A percentile compares a stretch with the other conserved stretches of the same genome.
Conservation (phyloP, 2,329 filamentous ascomycete genomes). For the Trichoderma lentiforme region DNA sequence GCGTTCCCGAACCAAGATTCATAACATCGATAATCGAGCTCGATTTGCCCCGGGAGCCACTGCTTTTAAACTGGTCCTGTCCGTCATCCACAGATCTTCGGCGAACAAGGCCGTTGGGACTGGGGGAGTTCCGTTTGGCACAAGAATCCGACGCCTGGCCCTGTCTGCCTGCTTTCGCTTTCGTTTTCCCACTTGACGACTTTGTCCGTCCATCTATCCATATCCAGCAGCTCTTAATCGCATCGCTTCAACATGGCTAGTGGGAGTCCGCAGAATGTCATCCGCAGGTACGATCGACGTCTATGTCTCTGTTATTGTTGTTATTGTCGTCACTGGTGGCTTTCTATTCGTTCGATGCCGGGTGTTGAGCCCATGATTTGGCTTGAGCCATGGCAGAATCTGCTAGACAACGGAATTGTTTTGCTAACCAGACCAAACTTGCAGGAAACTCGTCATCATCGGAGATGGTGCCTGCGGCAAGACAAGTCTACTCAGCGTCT, state of each 20-base stretch:
- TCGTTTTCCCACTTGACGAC: neutral
- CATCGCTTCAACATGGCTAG: conserved; percentile 40
- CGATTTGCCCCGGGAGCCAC: neutral
- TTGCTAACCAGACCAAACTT: conserved; percentile 21
- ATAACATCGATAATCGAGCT: conserved; percentile 9
- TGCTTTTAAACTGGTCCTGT: conserved; percentile 13
- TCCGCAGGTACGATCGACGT: conserved; percentile 56
- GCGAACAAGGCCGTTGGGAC: conserved; percentile 15
- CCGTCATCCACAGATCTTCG: conserved; percentile 14
- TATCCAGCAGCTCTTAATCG: conserved; percentile 9
- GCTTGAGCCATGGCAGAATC: neutral
- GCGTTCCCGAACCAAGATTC: conserved; percentile 14
- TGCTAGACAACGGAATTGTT: neutral
- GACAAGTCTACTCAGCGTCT: conserved; percentile 94
- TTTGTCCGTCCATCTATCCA: neutral
- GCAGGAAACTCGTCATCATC: conserved; percentile 93
- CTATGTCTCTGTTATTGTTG: neutral
- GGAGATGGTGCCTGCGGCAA: conserved; percentile 97
- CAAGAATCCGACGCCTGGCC: conserved; percentile 5
- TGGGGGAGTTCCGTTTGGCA: conserved; percentile 11
- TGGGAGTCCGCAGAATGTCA: conserved; percentile 53
- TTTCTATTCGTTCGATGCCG: neutral
- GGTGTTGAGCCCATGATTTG: neutral
- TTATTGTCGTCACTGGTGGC: neutral
- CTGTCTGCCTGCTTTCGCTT: neutral